phyloP scores from a whole-genome alignment of 164 flowering plant species.

The Cinnamomum micranthum region DNA sequence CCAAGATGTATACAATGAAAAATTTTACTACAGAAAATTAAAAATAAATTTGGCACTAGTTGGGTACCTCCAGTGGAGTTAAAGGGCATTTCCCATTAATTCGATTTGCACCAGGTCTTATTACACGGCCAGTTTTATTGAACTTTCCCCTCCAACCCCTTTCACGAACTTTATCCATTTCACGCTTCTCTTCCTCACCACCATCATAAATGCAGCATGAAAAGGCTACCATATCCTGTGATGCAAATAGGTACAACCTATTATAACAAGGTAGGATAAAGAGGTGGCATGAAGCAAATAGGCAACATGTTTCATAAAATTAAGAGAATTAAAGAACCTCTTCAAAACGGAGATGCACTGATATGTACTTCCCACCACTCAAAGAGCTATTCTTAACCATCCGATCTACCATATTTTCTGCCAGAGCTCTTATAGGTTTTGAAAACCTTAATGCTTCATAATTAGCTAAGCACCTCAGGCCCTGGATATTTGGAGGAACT shows the following conservation, averaged over 20 bases:
- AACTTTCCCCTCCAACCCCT: slow-evolving; percentile 93
- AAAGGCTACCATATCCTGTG: slow-evolving; percentile 97
- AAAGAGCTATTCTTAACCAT: slow-evolving; percentile 69
- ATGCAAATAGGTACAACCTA: slow-evolving; percentile 3
- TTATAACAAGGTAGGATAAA: neutral
- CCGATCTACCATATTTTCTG: slow-evolving; percentile 76
- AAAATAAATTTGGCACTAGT: neutral
- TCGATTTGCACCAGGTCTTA: slow-evolving; percentile 79
- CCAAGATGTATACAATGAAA: neutral
- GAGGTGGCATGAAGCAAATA: neutral
- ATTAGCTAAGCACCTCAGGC: slow-evolving; percentile 84
- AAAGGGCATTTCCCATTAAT: slow-evolving; percentile 96
- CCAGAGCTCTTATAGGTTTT: slow-evolving; percentile 65
- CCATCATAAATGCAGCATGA: slow-evolving; percentile 97
- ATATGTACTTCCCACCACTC: slow-evolving; percentile 74
- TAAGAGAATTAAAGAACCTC: slow-evolving; percentile 40
- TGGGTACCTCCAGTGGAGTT: slow-evolving; percentile 85
- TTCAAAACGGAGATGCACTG: slow-evolving; percentile 98
- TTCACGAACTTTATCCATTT: slow-evolving; percentile 93
- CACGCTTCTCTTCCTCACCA: slow-evolving; percentile 86
- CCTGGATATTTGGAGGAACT: slow-evolving; percentile 70
- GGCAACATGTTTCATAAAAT: neutral
- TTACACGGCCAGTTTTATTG: slow-evolving; percentile 65
- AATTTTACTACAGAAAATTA: neutral
- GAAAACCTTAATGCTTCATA: slow-evolving; percentile 86